Base-by-base conservation (phyloP, 345 rosid species). In the Cardamine chenopodiifolia region DNA sequence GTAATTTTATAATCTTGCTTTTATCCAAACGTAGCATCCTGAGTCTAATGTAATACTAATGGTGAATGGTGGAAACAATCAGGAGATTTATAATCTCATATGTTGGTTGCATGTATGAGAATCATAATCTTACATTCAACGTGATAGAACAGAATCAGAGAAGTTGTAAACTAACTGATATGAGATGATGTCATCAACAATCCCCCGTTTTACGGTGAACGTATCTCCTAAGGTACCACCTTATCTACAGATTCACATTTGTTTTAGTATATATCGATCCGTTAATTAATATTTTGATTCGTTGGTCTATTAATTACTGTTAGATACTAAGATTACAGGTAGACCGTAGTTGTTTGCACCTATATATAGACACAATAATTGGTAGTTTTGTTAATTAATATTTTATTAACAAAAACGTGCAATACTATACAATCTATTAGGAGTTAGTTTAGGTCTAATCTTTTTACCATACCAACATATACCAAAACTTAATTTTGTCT, bases 271-370 rank as follows among this genome's bases (percentile, higher is more conserved):
- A 35, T 71, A 49, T 48, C 1, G 17, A 62, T 71, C 37, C 22
- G 40, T 35, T 50, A 18, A 23, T 50, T 61, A 48, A 61, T 71
- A 71, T 5, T 2, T 50, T 62, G 29, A 71, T 26, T 49, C 14
- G 34, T 44, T 57, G 54, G 8, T 34, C 48, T 9, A 47, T 8
- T 37, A 71, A 39, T 37, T 11, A 62, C n/a, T 7, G 52, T 40
- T 71, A 35, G 42, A 62, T 71, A 66, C 39, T 37, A 48, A 45
- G 12, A 13, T 42, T 45, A 70, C 66, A 58, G 47, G 49, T 71
- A 25, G 20, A 14, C 8, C 13, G 35, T 34, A 35, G 32, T 23
- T 48, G 8, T 48, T 71, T 23, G 47, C 47, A n/a, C n/a, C n/a
- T n/a, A n/a, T n/a, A n/a, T n/a, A 25, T 25, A 25, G 26, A 25